Percentiles rank a stretch among this genome's conserved stretches.
phyloP scores from a whole-genome alignment of 2,329 filamentous ascomycete genomes.

The Nemania abortiva region DNA sequence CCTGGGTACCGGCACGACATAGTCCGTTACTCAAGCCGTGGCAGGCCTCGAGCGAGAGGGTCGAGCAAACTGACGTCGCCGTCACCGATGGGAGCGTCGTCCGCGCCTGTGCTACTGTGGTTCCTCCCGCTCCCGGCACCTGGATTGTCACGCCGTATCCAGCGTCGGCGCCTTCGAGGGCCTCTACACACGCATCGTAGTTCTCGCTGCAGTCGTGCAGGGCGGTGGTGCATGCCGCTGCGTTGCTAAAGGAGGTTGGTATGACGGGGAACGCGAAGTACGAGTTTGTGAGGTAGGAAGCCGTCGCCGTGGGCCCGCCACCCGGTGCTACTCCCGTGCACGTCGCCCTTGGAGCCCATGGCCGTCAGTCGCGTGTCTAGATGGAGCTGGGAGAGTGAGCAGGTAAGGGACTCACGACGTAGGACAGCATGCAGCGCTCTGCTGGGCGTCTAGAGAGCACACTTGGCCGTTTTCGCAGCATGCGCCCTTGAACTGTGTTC shows the following conservation, averaged over 20 bases:
- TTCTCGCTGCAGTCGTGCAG: constrained; percentile 65
- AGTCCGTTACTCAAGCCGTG: constrained; percentile 57
- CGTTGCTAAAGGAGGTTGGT: constrained; percentile 63
- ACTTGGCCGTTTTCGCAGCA: constrained; percentile 65
- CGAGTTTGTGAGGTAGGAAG: constrained; percentile 67
- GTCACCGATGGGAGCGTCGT: constrained; percentile 57
- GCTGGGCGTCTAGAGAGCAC: constrained; percentile 63
- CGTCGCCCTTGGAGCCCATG: constrained; percentile 57
- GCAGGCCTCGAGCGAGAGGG: constrained; percentile 66
- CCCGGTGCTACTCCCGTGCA: constrained; percentile 67
- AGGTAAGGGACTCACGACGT: constrained; percentile 56
- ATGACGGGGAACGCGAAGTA: constrained; percentile 73
- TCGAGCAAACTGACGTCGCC: constrained; percentile 67
- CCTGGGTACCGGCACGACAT: constrained; percentile 53
- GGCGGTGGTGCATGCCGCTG: constrained; percentile 64
- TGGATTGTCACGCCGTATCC: constrained; percentile 67
- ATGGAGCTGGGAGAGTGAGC: background rate
- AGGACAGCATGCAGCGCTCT: constrained; percentile 67
- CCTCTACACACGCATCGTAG: constrained; percentile 65
- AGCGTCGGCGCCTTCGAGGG: constrained; percentile 57
- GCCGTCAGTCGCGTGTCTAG: constrained; percentile 19
- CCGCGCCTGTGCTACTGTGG: constrained; percentile 61
- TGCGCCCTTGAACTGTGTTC: constrained; percentile 60
- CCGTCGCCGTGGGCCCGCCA: constrained; percentile 52
- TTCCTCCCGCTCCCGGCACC: constrained; percentile 65